Conservation (phyloP, 2,329 filamentous ascomycete species). For the Thelonectria olida region DNA sequence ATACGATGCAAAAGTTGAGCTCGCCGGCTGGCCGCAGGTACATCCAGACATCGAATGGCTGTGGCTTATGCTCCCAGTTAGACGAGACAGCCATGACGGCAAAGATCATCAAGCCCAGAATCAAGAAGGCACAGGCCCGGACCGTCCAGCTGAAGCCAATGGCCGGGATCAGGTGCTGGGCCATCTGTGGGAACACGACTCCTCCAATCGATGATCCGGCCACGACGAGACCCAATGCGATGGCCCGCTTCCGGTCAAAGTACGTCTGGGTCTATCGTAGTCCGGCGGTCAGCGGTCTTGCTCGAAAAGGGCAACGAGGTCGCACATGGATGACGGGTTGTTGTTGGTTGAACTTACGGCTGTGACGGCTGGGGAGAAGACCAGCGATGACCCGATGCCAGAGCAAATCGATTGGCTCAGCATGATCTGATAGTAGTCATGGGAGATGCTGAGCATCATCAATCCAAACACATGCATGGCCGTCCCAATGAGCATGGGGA, state of each 20-base stretch:
- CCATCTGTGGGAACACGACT: constrained; percentile 53
- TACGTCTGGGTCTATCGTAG: constrained; percentile 25
- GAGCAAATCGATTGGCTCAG: constrained; percentile 34
- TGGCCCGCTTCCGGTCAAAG: constrained; percentile 52
- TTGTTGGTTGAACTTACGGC: constrained; percentile 16
- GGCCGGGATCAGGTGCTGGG: constrained; percentile 32
- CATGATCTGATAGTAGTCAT: constrained; percentile 43
- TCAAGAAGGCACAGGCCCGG: constrained; percentile 63
- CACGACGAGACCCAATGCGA: constrained; percentile 67
- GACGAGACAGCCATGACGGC: constrained; percentile 31
- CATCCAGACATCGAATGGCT: constrained; percentile 17
- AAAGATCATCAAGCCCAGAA: constrained; percentile 29
- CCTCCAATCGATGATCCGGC: constrained; percentile 65
- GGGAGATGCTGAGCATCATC: constrained; percentile 64
- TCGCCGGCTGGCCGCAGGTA: constrained; percentile 22
- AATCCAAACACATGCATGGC: constrained; percentile 64
- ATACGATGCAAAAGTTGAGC: constrained; percentile 27
- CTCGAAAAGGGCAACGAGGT: neutral
- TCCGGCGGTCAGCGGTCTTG: neutral
- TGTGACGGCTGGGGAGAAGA: constrained; percentile 27
- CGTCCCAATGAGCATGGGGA: constrained; percentile 57
- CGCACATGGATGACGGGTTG: neutral
- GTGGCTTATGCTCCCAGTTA: constrained; percentile 22
- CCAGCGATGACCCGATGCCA: constrained; percentile 25
- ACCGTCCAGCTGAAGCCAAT: constrained; percentile 58